A percentile compares a stretch with the other conserved stretches of the same genome.
Evolutionary conservation across 2,329 filamentous ascomycete species (phyloP).

Genomic region (Ceratocystis harringtonii): DNA sequence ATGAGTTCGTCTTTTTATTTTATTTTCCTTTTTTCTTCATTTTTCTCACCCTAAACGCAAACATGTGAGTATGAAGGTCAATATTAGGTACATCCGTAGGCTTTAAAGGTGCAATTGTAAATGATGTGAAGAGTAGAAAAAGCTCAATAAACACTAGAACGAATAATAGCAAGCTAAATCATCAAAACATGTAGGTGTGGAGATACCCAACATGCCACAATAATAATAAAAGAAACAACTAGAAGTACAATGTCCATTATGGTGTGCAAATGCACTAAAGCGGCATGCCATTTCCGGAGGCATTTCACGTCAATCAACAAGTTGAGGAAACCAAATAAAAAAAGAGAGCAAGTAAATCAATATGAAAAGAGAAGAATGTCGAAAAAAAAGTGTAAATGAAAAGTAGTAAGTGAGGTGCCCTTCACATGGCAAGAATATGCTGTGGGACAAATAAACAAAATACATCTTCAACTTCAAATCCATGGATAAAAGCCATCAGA

Average conservation of each 20-base stretch:
- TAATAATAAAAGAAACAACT: background rate
- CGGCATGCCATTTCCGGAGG: background rate
- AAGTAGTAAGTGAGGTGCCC: background rate
- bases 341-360: background rate
- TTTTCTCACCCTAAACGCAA: too few relatives aligned
- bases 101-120: too few relatives aligned
- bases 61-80: too few relatives aligned
- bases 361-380: background rate
- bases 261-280: background rate
- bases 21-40: too few relatives aligned
- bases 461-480: background rate
- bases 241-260: constrained; percentile 3
- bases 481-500: background rate
- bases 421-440: background rate
- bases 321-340: background rate
- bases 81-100: too few relatives aligned
- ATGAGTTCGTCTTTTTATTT: too few relatives aligned
- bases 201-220: background rate
- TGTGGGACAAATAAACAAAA: background rate
- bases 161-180: too few relatives aligned
- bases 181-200: too few relatives aligned
- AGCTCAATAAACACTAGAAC: too few relatives aligned
- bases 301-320: background rate
- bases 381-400: background rate
- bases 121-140: too few relatives aligned